Conservation (phyloP, 441 rosid genomes). For the Macaranga tanarius region DNA sequence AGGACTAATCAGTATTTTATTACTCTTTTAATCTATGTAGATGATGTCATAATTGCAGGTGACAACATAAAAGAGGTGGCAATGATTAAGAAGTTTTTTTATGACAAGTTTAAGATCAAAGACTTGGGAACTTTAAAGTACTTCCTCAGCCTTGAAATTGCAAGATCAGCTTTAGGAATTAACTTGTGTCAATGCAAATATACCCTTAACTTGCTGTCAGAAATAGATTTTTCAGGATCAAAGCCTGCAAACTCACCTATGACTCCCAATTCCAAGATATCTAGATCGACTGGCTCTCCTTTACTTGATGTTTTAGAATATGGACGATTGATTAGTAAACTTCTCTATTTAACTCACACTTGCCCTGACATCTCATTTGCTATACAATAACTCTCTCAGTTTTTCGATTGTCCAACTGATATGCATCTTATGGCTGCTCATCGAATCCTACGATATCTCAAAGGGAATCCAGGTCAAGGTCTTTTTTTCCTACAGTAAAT, state of each 20-base stretch:
- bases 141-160: neutral
- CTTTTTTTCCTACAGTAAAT: neutral
- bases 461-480: neutral
- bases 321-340: neutral
- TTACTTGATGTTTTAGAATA: neutral
- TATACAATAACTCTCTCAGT: neutral
- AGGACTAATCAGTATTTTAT: neutral
- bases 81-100: neutral
- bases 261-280: neutral
- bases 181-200: neutral
- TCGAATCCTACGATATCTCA: neutral
- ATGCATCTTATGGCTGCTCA: neutral
- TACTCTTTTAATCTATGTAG: neutral
- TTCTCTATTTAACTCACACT: neutral
- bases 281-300: too few relatives aligned
- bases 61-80: neutral
- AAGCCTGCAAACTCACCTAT: neutral
- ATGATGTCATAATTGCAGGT: neutral
- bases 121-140: neutral
- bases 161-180: accelerated
- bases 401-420: neutral
- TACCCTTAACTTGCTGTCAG: neutral
- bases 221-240: neutral
- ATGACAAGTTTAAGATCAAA: neutral
- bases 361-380: neutral